Evolutionary conservation across 2,329 filamentous ascomycete genomes (phyloP).

Genomic region (Pyrenochaeta sp.): DNA sequence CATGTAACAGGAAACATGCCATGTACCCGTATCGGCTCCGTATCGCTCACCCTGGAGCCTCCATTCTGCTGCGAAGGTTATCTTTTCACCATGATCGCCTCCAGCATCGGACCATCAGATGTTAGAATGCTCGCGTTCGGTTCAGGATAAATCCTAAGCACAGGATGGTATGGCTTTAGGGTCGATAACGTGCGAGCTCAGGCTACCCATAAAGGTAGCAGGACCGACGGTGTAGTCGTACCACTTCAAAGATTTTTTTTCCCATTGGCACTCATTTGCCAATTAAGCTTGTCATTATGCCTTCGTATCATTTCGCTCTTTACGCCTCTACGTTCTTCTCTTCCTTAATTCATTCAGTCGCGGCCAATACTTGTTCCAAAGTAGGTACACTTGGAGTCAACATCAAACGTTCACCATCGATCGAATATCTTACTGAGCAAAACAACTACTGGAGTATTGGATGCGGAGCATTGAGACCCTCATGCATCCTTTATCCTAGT

Average conservation of each 20-base stretch:
- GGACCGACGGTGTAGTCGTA: background rate
- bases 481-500: conserved; percentile 37
- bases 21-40: background rate
- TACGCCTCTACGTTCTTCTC: conserved; percentile 11
- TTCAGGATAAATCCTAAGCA: background rate
- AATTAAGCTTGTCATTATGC: conserved; percentile 4
- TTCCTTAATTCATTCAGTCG: conserved; percentile 9
- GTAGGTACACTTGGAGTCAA: conserved; percentile 18
- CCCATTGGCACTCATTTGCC: background rate
- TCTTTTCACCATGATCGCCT: background rate
- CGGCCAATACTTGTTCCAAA: conserved; percentile 25
- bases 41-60: background rate
- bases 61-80: too few species aligned
- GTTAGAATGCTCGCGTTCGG: background rate
- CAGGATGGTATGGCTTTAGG: background rate
- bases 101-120: background rate
- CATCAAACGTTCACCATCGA: conserved; percentile 13
- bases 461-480: conserved; percentile 36
- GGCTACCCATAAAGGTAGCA: background rate
- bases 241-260: background rate
- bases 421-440: conserved; percentile 29
- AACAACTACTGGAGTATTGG: conserved; percentile 36
- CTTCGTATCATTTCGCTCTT: conserved; percentile 5
- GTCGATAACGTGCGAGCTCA: background rate
- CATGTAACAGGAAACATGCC: background rate